Evolutionary conservation across 2,329 filamentous ascomycete genomes (phyloP).

Genomic region (Fusarium armeniacum): DNA sequence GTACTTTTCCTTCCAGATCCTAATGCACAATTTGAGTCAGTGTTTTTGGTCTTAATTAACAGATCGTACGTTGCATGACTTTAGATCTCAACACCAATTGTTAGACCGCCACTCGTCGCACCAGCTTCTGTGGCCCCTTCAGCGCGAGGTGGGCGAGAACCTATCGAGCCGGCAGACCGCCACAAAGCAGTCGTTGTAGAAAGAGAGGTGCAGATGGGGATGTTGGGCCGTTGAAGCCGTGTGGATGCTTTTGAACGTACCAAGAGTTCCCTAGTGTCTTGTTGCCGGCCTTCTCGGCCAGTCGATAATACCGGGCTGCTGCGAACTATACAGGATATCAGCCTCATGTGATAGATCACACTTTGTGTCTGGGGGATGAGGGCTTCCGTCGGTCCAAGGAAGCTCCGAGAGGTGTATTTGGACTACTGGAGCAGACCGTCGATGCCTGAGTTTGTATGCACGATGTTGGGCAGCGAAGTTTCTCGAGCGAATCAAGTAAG

Average conservation of each 20-base stretch:
- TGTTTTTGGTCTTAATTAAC: constrained; percentile 14
- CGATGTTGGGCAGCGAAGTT: constrained; percentile 30
- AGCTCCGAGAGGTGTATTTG: constrained; percentile 5
- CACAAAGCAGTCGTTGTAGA: constrained; percentile 15
- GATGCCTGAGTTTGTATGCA: constrained; percentile 31
- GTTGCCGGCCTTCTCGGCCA: constrained; percentile 88
- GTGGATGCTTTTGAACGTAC: constrained; percentile 72
- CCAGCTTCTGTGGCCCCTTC: constrained; percentile 24
- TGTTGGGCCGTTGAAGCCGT: constrained; percentile 40
- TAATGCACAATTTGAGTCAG: constrained; percentile 56
- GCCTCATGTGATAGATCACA: constrained; percentile 61
- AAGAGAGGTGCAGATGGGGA: constrained; percentile 29
- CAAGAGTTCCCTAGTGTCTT: constrained; percentile 95
- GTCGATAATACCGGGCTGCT: constrained; percentile 90
- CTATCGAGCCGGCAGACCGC: constrained; percentile 38
- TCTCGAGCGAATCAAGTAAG: constrained; percentile 35
- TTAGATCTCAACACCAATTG: constrained; percentile 19
- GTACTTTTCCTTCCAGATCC: constrained; percentile 99
- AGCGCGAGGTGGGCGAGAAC: constrained; percentile 26
- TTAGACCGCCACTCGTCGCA: constrained; percentile 25
- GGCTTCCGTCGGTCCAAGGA: constrained; percentile 1
- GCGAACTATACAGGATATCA: constrained; percentile 72
- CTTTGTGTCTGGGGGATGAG: constrained; percentile 24
- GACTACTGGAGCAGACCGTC: constrained; percentile 5
- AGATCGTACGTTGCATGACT: constrained; percentile 22